A percentile compares a stretch with the other conserved stretches of the same genome.
Evolutionary conservation across 805 yeast genomes (phyloP).

Genomic region (Dipodascus albidus): DNA sequence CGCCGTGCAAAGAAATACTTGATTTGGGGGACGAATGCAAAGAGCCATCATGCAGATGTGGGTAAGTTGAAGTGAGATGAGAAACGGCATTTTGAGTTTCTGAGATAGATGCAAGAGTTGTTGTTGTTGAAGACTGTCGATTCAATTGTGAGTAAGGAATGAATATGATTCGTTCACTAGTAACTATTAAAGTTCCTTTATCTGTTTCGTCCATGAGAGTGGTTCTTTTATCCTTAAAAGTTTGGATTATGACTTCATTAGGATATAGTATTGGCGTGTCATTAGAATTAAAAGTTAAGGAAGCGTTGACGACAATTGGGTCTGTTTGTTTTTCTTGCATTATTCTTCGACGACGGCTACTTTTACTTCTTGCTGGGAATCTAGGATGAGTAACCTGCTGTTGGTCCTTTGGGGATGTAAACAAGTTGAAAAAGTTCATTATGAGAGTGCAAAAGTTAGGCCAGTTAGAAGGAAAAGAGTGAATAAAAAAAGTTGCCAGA

Average conservation of each 20-base stretch:
- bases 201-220: slow-evolving; percentile 9
- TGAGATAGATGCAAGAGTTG: not conserved
- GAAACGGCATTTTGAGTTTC: not conserved
- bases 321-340: not conserved
- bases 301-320: not conserved
- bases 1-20: not conserved
- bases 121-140: not conserved
- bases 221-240: slow-evolving; percentile 14
- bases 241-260: slow-evolving; percentile 20
- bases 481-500: not conserved
- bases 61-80: not conserved
- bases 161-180: slow-evolving; percentile 18
- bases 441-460: too few species aligned
- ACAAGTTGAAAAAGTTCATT: not conserved
- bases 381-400: not conserved
- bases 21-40: not conserved
- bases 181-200: slow-evolving; percentile 14
- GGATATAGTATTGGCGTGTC: slow-evolving; percentile 19
- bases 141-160: slow-evolving; percentile 8
- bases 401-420: not conserved
- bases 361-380: not conserved
- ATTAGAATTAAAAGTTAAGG: not conserved
- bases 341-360: not conserved
- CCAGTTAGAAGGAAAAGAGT: not conserved
- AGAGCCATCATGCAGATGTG: not conserved